Base-by-base conservation (phyloP, 495 filamentous ascomycete genomes). In the Talaromyces liani region DNA sequence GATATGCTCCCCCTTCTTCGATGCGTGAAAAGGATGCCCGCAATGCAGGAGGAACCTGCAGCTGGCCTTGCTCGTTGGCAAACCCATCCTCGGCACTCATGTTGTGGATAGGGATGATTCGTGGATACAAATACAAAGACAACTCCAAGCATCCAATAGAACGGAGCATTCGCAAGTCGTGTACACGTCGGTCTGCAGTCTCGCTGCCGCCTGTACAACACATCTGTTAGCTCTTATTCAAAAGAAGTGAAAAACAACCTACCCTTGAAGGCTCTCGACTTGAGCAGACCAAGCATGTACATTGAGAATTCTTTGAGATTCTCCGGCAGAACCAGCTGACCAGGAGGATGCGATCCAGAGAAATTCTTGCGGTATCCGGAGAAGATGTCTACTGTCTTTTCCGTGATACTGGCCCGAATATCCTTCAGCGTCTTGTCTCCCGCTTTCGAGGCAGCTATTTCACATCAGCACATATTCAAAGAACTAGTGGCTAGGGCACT, bases 301-400 rank as follows among this genome's bases (percentile, higher is more conserved):
- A 99, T 96, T 60, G 87, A 86, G 70, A 97, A 94, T 68, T 99
- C 94, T 70, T 98, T 99, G 24, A 99, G 81, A 55, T 93, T 90
- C 73, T 99, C 95, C 0, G 94, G 94, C 70, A 99, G 85, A 58
- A 99, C 90, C 41, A 99, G 83, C 71, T 99, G 92, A 12, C 93
- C 91, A 7, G 94, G 91, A 8, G 94, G 93, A 69, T 96, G 91
- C 2, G 89, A 87, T 33, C 84, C 87, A 0, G 92, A 88, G 70
- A 89, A 91, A 69, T 93, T 88, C 82, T 95, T 97, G 65, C 94
- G 87, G 74, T 98, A 97, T 65, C 88, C 87, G 22, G 93, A 91
- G 22, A 98, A 85, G 64, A 99, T 92, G 71, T 99, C 94, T 49
- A 98, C 88, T 1, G 90, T 92, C 80, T 95, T 96, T 73, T 98